These are phyloP conservation scores for Cenchrus fungigraminus DNA, from an alignment of 176 grass and related monocot species.

Conservation along the genomic window DNA sequence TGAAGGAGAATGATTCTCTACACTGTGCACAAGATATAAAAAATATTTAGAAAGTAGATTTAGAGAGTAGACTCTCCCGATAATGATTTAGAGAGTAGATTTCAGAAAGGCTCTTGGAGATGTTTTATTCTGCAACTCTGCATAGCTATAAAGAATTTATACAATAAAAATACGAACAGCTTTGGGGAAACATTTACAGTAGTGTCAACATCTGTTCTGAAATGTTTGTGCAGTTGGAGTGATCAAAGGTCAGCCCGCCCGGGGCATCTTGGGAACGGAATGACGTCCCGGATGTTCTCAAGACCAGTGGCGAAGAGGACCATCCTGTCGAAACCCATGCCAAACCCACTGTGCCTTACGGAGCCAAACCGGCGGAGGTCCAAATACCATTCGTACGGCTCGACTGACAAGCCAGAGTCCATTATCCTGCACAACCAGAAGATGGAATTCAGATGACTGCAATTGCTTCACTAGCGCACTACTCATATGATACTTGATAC, in stretches of 20 bases:
- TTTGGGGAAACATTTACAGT: no score
- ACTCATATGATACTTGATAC: not conserved
- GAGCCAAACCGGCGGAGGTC: constrained; percentile 70
- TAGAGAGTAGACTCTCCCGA: no score
- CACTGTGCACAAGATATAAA: no score
- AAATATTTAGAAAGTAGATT: no score
- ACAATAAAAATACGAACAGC: no score
- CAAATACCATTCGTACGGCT: constrained; percentile 86
- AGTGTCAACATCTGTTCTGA: no score
- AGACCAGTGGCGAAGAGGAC: constrained; percentile 82
- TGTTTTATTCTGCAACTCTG: no score
- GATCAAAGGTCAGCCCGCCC: constrained; percentile 75
- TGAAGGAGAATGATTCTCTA: no score
- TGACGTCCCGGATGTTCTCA: constrained; percentile 83
- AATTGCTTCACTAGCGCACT: not conserved
- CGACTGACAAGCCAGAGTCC: constrained; percentile 60
- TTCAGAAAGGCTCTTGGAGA: no score
- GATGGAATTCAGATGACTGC: not conserved
- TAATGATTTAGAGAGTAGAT: no score
- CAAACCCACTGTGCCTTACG: constrained; percentile 84
- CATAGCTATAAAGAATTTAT: no score
- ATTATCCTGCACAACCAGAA: constrained; percentile 45
- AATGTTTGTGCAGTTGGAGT: not conserved
- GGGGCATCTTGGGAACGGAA: constrained; percentile 79
- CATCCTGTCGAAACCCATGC: constrained; percentile 85